Percentiles rank a stretch among this genome's conserved stretches.
phyloP scores from a whole-genome alignment of 2,329 filamentous ascomycete species.

The Pyricularia sp. region DNA sequence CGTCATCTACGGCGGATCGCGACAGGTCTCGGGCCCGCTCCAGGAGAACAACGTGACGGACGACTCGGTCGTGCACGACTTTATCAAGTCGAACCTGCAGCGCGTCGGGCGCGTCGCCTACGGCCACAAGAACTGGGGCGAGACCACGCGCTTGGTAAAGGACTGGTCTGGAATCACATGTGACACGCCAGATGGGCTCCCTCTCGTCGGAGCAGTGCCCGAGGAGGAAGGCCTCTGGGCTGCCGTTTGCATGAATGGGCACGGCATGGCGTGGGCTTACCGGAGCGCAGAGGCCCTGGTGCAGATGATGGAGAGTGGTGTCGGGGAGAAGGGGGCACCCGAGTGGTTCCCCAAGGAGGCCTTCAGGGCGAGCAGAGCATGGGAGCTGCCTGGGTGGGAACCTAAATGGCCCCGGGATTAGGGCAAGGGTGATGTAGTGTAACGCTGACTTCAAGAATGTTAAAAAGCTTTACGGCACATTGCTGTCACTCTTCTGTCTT shows the following conservation, averaged over 20 bases:
- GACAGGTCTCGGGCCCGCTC: slow-evolving; percentile 18
- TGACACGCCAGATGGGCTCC: slow-evolving; percentile 41
- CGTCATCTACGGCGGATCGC: slow-evolving; percentile 54
- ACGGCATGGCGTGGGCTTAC: slow-evolving; percentile 57
- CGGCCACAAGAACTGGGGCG: slow-evolving; percentile 37
- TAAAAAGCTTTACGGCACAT: neutral
- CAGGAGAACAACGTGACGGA: slow-evolving; percentile 45
- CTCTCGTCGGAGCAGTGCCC: slow-evolving; percentile 40
- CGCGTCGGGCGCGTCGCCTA: slow-evolving; percentile 38
- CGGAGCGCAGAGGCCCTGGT: slow-evolving; percentile 48
- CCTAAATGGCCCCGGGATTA: neutral
- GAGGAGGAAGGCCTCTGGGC: slow-evolving; percentile 37
- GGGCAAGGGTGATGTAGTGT: slow-evolving; percentile 23
- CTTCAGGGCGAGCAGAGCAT: neutral
- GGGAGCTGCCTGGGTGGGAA: neutral
- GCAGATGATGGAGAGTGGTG: slow-evolving; percentile 35
- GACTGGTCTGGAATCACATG: slow-evolving; percentile 47
- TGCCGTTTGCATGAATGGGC: slow-evolving; percentile 53
- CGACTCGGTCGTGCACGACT: slow-evolving; percentile 41
- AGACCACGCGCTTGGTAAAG: slow-evolving; percentile 27
- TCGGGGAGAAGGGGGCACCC: slow-evolving; percentile 11
- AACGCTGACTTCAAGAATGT: neutral
- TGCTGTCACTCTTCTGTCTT: too few species aligned
- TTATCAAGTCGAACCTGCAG: slow-evolving; percentile 37
- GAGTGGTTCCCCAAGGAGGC: slow-evolving; percentile 5